These are phyloP conservation scores for Aotearoamyces nothofagi DNA, from an alignment of 2,329 filamentous ascomycete species.

Conservation along the genomic window DNA sequence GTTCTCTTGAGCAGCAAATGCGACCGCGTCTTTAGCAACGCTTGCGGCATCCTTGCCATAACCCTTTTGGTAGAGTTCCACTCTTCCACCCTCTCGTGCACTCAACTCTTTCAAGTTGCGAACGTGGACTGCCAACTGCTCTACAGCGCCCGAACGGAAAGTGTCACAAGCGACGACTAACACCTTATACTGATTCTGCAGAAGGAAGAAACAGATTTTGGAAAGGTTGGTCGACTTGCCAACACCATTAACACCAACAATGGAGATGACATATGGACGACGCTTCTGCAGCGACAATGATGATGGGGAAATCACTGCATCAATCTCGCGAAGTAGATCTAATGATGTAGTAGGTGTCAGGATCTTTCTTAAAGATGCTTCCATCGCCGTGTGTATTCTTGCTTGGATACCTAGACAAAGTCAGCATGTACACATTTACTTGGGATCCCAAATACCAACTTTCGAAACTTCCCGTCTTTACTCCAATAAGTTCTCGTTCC, in stretches of 20 bases:
- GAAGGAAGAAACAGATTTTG: constrained; percentile 94
- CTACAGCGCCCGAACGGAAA: constrained; percentile 91
- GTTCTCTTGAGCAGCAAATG: constrained; percentile 54
- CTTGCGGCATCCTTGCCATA: constrained; percentile 96
- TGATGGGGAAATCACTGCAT: constrained; percentile 55
- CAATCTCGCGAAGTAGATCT: constrained; percentile 87
- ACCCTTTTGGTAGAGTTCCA: constrained; percentile 91
- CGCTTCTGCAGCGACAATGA: constrained; percentile 43
- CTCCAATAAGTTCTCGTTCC: constrained; percentile 74
- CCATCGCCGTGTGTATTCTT: constrained; percentile 75
- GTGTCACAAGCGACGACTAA: constrained; percentile 91
- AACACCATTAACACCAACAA: constrained; percentile 95
- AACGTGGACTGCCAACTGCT: constrained; percentile 91
- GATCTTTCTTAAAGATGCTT: constrained; percentile 85
- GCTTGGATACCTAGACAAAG: constrained; percentile 53
- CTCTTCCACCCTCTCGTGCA: constrained; percentile 64
- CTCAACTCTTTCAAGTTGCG: constrained; percentile 84
- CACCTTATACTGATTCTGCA: constrained; percentile 94
- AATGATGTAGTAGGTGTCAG: constrained; percentile 90
- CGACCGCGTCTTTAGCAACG: constrained; percentile 88
- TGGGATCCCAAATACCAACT: constrained; percentile 24
- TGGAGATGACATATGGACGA: constrained; percentile 92
- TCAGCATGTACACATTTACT: constrained; percentile 15
- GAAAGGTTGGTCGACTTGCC: constrained; percentile 96
- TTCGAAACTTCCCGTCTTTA: constrained; percentile 87